phyloP scores from a whole-genome alignment of 2,329 filamentous ascomycete species.

The Canariomyces notabilis region DNA sequence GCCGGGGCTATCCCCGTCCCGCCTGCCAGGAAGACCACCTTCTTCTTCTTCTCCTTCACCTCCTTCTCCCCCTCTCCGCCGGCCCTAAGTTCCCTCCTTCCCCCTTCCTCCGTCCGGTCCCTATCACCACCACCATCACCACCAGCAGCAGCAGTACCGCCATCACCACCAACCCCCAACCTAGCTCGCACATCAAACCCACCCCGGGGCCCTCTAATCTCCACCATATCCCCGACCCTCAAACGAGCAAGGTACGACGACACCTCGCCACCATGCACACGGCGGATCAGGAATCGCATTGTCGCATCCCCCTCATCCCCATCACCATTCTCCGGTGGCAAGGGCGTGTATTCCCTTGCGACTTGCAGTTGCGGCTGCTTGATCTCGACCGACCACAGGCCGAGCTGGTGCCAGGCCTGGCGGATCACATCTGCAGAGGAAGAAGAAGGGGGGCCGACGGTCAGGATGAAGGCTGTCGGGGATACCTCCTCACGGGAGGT shows the following conservation, averaged over 20 bases:
- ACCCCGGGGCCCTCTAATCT: constrained; percentile 71
- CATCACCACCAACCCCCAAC: constrained; percentile 26
- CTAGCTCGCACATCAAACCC: constrained; percentile 52
- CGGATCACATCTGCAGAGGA: constrained; percentile 20
- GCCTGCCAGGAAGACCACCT: constrained; percentile 78
- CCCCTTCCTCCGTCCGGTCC: background rate
- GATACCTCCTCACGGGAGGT: constrained; percentile 58
- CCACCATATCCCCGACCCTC: constrained; percentile 57
- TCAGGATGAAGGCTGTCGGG: constrained; percentile 63
- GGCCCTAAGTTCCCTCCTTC: too few species aligned
- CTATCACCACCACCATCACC: constrained; percentile 16
- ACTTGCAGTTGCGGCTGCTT: constrained; percentile 95
- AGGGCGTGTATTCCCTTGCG: constrained; percentile 81
- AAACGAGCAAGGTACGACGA: constrained; percentile 72
- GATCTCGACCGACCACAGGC: constrained; percentile 84
- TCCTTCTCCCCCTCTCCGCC: background rate
- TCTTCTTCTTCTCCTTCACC: constrained; percentile 10
- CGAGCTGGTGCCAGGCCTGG: constrained; percentile 52
- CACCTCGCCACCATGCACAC: constrained; percentile 75
- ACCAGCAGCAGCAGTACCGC: too few species aligned
- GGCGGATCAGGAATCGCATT: constrained; percentile 73
- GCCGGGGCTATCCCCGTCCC: constrained; percentile 91
- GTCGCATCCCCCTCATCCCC: constrained; percentile 30
- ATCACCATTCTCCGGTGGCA: constrained; percentile 51
- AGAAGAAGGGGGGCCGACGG: constrained; percentile 42